Percentiles rank a stretch among this genome's conserved stretches.
These are phyloP conservation scores for Umbelopsis ramanniana DNA, from an alignment of 192 early-diverging fungal species.

Conservation along the genomic window DNA sequence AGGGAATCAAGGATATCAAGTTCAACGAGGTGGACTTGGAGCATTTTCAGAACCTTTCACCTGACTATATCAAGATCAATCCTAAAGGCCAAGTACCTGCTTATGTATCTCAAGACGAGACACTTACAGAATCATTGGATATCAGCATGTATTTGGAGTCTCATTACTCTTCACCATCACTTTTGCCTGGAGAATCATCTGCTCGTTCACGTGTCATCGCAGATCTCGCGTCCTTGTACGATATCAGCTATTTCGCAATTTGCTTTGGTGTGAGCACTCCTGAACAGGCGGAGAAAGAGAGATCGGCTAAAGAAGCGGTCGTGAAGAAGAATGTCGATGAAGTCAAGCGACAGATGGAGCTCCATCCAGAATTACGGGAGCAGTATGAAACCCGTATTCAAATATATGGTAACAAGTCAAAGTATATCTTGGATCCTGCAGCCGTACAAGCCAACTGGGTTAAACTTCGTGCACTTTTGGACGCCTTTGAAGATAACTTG, in stretches of 20 bases:
- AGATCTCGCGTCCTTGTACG: not conserved
- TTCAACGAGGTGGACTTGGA: not conserved
- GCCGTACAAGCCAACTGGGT: not conserved
- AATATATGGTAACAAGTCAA: not conserved
- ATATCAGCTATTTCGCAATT: not conserved
- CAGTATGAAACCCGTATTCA: not conserved
- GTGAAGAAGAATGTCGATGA: not conserved
- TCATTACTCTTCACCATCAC: constrained; percentile 8
- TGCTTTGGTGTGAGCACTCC: not conserved
- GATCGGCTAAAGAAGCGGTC: not conserved
- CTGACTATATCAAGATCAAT: constrained; percentile 26
- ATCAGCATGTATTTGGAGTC: constrained; percentile 13
- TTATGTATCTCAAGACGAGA: not conserved
- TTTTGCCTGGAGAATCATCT: constrained; percentile 12
- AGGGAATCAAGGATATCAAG: constrained; percentile 2
- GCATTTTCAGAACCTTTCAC: constrained; percentile 6
- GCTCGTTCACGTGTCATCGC: constrained; percentile 7
- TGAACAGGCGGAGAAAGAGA: not conserved
- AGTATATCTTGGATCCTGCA: not conserved
- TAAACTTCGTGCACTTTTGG: not conserved
- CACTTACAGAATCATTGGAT: constrained; percentile 4
- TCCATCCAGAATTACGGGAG: constrained; percentile 2
- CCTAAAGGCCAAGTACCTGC: constrained; percentile 27
- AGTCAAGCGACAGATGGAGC: constrained; percentile 2
- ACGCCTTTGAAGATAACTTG: not conserved